Evolutionary conservation across 139 green algal genomes (phyloP), one percentile per base, ranked within the genome.

Genomic region (Closterium sp.): DNA sequence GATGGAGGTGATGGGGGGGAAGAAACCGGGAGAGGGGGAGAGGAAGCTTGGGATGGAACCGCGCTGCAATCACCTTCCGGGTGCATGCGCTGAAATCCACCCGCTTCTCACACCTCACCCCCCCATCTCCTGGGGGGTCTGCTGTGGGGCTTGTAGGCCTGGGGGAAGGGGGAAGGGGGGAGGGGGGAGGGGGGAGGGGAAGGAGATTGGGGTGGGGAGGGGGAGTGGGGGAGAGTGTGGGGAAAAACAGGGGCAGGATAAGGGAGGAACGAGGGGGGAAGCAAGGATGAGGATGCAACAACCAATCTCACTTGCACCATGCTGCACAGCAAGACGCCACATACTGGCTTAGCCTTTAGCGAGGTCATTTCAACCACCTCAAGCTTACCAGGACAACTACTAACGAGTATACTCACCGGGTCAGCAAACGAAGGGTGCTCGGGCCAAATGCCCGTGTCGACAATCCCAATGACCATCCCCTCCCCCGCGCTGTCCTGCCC

Each of bases 401-500:
- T 66, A 66, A 66, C 38, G 38, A 66, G 43, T 12, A 28, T 69
- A 86, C 81, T 25, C 25, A 86, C 81, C 1, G n/a, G n/a, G 25
- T 86, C 81, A 33, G 16, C 21, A 23, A 86, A 86, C n/a, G 81
- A 86, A 33, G 81, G 81, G 81, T 86, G 81, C 81, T 86, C 81
- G 1, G 81, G 81, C 81, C 81, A 86, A 32, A 86, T 33, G 81
- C 81, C 81, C 81, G 81, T 34, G 28, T 86, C 81, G 81, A 86
- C 5, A 33, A 86, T 86, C n/a, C 81, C 81, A 23, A 86, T 86
- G 81, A 86, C 30, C 81, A 86, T 33, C n/a, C 30, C 30, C 28
- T 88, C 84, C 31, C 84, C 84, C 84, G 84, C 84, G 32, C 84
- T 88, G 3, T 88, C 84, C 84, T 43, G 31, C 31, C 84, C 84